These are phyloP conservation scores for Solanum etuberosum DNA, from an alignment of 257 asterid genomes.

Conservation along the genomic window DNA sequence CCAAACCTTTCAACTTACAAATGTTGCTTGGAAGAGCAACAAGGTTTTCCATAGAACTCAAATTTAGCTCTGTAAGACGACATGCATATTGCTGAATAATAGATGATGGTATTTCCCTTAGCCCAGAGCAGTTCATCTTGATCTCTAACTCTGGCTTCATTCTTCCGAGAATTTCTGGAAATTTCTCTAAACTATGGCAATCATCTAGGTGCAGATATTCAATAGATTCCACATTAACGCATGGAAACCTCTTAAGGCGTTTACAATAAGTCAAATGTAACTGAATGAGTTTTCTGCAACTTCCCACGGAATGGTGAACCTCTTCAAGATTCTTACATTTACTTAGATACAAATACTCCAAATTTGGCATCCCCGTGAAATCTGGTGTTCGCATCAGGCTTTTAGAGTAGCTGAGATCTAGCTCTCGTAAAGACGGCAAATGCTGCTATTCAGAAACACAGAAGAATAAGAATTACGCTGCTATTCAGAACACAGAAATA, in stretches of 20 bases:
- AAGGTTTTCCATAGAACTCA: not conserved
- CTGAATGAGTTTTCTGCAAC: not conserved
- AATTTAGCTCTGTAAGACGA: too few relatives aligned
- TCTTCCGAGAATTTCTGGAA: not conserved
- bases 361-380: not conserved
- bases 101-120: too few relatives aligned
- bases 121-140: too few relatives aligned
- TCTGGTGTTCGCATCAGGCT: not conserved
- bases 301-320: not conserved
- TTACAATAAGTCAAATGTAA: too few relatives aligned
- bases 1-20: not conserved
- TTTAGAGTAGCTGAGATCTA: not conserved
- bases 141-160: not conserved
- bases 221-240: not conserved
- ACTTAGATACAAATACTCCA: not conserved
- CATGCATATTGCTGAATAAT: too few relatives aligned
- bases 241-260: too few relatives aligned
- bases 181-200: not conserved
- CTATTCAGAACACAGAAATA: too few relatives aligned
- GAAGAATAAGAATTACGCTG: not conserved
- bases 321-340: not conserved
- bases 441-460: not conserved
- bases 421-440: not conserved
- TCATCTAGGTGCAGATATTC: not conserved
- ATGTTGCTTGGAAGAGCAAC: not conserved